A percentile compares a stretch with the other conserved stretches of the same genome.
Conservation (phyloP, 495 filamentous ascomycete species). For the Viridothelium virens region DNA sequence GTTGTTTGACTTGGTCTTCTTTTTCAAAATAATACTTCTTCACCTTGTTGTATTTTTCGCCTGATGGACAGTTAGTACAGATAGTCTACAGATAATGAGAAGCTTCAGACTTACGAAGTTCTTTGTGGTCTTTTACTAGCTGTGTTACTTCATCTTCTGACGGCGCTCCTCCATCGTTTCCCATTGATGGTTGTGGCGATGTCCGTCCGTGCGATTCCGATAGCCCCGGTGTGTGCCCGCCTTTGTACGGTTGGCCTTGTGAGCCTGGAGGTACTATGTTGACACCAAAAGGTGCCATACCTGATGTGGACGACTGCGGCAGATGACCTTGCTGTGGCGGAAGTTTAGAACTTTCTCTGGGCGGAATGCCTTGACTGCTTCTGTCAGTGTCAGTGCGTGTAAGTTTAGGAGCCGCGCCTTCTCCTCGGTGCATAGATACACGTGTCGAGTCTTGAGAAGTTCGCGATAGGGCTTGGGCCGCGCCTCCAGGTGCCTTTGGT, state of each 20-base stretch:
- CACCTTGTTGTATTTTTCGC: constrained; percentile 93
- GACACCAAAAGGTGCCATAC: constrained; percentile 31
- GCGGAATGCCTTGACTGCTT: neutral
- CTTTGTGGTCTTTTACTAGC: constrained; percentile 36
- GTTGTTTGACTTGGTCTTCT: constrained; percentile 83
- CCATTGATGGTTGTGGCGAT: constrained; percentile 5
- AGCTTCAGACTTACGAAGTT: constrained; percentile 31
- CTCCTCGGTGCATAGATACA: constrained; percentile 1
- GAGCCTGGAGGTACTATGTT: constrained; percentile 32
- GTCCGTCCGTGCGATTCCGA: constrained; percentile 10
- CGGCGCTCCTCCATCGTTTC: constrained; percentile 30
- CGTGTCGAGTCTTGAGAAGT: constrained; percentile 6
- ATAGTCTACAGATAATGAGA: neutral
- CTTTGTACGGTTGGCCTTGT: constrained; percentile 31
- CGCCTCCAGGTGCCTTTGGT: constrained; percentile 4
- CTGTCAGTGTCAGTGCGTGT: constrained; percentile 1
- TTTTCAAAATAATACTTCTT: constrained; percentile 97
- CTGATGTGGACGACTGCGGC: constrained; percentile 17
- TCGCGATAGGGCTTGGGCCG: neutral
- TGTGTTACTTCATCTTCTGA: constrained; percentile 35
- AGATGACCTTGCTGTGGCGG: neutral
- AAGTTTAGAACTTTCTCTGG: neutral
- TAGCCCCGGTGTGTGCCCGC: constrained; percentile 22
- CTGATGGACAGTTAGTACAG: constrained; percentile 40
- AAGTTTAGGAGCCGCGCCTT: constrained; percentile 5